phyloP scores from a whole-genome alignment of 345 rosid genomes.

The Populus ilicifolia region DNA sequence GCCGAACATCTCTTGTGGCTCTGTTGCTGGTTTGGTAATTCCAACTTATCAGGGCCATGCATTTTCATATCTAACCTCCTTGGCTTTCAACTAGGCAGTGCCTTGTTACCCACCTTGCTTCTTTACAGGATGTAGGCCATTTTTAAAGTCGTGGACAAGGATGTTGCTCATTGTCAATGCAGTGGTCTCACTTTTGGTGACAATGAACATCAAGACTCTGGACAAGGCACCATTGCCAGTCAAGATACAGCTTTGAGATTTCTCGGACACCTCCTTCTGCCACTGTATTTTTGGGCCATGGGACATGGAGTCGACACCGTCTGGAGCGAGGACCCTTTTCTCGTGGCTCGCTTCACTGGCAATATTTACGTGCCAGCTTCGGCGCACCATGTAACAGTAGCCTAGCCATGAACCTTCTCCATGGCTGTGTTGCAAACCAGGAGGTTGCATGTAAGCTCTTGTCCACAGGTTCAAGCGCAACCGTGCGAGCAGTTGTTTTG shows the following conservation, averaged over 20 bases:
- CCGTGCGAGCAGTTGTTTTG: not conserved
- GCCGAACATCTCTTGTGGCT: not conserved
- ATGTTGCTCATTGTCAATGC: not conserved
- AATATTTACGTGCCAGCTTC: not conserved
- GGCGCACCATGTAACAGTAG: not conserved
- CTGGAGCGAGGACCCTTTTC: not conserved
- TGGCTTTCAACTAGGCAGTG: too few species aligned
- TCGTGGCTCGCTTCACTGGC: not conserved
- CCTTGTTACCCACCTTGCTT: not conserved
- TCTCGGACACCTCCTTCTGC: not conserved
- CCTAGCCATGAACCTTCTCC: not conserved
- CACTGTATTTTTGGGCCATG: not conserved
- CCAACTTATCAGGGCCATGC: not conserved
- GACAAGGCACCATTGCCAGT: not conserved
- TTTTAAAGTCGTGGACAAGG: not conserved
- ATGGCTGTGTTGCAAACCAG: not conserved
- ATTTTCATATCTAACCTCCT: too few species aligned
- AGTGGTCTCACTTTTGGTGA: not conserved
- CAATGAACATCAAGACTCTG: not conserved
- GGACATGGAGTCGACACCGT: not conserved
- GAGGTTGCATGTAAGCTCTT: not conserved
- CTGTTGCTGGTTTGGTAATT: not conserved
- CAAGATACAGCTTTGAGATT: not conserved
- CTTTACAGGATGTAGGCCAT: not conserved
- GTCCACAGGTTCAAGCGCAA: not conserved